Evolutionary conservation across 805 yeast genomes (phyloP).

Genomic region (Myxozyma melibiosi): DNA sequence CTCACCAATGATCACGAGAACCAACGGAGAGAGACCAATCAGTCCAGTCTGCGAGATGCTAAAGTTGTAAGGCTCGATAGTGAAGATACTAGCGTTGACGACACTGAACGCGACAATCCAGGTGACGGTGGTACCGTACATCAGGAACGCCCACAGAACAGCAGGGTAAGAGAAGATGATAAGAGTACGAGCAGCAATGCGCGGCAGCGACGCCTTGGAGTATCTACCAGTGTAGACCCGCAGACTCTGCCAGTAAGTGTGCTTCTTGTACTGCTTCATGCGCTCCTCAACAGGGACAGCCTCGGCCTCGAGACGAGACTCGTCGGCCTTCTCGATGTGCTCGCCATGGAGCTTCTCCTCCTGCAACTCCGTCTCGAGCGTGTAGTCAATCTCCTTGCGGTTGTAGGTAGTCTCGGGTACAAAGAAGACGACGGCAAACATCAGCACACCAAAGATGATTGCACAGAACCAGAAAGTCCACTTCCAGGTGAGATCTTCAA

Average conservation of each 20-base stretch:
- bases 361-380: not conserved
- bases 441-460: conserved; percentile 53
- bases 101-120: conserved; percentile 67
- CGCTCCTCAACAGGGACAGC: not conserved
- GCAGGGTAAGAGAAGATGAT: conserved; percentile 54
- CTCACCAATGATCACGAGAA: conserved; percentile 62
- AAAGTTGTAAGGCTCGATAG: conserved; percentile 43
- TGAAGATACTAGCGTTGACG: conserved; percentile 54
- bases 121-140: conserved; percentile 57
- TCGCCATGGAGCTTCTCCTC: not conserved
- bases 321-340: not conserved
- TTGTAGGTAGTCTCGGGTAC: conserved; percentile 71
- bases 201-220: conserved; percentile 50
- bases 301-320: not conserved
- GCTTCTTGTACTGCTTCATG: conserved; percentile 15
- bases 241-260: conserved; percentile 44
- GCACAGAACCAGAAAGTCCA: conserved; percentile 65
- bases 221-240: conserved; percentile 54
- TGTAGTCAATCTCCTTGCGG: conserved; percentile 38
- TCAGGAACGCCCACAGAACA: conserved; percentile 54
- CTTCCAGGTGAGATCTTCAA: conserved; percentile 53
- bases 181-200: conserved; percentile 59
- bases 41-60: conserved; percentile 30
- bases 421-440: conserved; percentile 52
- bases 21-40: conserved; percentile 29